phyloP scores from a whole-genome alignment of 495 filamentous ascomycete species.

The Xylaria bambusicola region DNA sequence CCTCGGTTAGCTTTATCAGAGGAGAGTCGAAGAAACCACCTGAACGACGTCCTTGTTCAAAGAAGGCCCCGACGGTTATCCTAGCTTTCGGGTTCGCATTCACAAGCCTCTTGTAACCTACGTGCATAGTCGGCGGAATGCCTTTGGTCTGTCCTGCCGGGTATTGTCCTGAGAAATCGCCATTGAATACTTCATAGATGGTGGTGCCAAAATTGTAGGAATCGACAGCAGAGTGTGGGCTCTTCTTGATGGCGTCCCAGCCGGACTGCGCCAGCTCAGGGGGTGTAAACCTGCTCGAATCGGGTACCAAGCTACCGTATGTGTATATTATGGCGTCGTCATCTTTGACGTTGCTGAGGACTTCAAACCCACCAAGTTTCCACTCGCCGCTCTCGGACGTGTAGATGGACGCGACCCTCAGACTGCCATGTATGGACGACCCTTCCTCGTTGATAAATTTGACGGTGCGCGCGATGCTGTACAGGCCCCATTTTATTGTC shows the following conservation, averaged over 20 bases:
- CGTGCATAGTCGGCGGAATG: constrained; percentile 83
- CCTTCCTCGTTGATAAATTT: constrained; percentile 97
- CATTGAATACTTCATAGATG: constrained; percentile 91
- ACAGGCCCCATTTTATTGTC: constrained; percentile 93
- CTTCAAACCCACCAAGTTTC: constrained; percentile 92
- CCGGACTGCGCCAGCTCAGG: constrained; percentile 84
- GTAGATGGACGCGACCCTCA: constrained; percentile 83
- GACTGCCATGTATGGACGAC: constrained; percentile 81
- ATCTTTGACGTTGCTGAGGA: constrained; percentile 92
- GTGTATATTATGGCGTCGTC: constrained; percentile 90
- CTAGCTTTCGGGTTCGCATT: constrained; percentile 87
- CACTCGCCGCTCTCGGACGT: constrained; percentile 95
- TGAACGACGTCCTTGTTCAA: constrained; percentile 81
- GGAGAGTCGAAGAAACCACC: constrained; percentile 92
- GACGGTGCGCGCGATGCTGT: constrained; percentile 82
- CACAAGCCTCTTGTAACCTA: constrained; percentile 83
- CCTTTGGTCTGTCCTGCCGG: constrained; percentile 82
- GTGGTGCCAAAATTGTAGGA: constrained; percentile 83
- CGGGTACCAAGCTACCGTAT: constrained; percentile 83
- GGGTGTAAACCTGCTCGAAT: constrained; percentile 75
- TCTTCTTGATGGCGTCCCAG: constrained; percentile 85
- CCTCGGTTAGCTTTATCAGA: constrained; percentile 86
- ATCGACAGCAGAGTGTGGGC: constrained; percentile 79
- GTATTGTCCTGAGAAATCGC: constrained; percentile 67
- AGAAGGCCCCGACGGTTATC: constrained; percentile 79